Conservation (phyloP, 106 monocot genomes). For the Phalaenopsis equestris region DNA sequence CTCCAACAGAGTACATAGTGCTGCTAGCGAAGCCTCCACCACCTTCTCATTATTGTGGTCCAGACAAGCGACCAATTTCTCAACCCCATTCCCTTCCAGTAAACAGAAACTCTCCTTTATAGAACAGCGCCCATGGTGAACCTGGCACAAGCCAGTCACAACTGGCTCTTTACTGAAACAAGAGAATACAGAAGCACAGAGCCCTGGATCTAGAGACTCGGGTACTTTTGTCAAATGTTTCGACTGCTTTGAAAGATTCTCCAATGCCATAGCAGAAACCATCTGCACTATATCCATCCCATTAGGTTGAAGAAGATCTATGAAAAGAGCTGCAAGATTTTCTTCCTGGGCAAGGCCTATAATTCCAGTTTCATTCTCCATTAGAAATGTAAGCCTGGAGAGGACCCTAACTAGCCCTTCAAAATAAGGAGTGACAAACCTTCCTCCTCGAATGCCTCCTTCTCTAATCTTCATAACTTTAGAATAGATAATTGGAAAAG, state of each 20-base stretch:
- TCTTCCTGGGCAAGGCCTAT: conserved; percentile 45
- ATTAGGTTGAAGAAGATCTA: conserved; percentile 67
- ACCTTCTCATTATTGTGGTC: conserved; percentile 76
- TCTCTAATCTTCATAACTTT: conserved; percentile 41
- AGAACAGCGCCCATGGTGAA: conserved; percentile 77
- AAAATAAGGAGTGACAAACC: conserved; percentile 53
- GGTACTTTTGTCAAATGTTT: conserved; percentile 41
- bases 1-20: conserved; percentile 61
- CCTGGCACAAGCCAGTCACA: conserved; percentile 34
- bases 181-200: conserved; percentile 32
- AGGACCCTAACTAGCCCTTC: conserved; percentile 74
- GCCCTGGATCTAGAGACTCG: conserved; percentile 23
- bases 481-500: conserved; percentile 51
- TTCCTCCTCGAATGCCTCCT: conserved; percentile 46
- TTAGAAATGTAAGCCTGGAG: conserved; percentile 54
- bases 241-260: conserved; percentile 75
- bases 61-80: conserved; percentile 69
- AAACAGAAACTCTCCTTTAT: conserved; percentile 72
- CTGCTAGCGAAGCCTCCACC: conserved; percentile 65
- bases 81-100: conserved; percentile 63
- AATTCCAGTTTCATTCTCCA: conserved; percentile 37
- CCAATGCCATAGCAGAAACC: conserved; percentile 58
- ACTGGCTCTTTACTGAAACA: conserved; percentile 33
- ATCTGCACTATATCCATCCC: conserved; percentile 70
- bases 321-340: conserved; percentile 54